Conservation (phyloP, 1,139 yeast genomes). For the Chernovozyma aurita region DNA sequence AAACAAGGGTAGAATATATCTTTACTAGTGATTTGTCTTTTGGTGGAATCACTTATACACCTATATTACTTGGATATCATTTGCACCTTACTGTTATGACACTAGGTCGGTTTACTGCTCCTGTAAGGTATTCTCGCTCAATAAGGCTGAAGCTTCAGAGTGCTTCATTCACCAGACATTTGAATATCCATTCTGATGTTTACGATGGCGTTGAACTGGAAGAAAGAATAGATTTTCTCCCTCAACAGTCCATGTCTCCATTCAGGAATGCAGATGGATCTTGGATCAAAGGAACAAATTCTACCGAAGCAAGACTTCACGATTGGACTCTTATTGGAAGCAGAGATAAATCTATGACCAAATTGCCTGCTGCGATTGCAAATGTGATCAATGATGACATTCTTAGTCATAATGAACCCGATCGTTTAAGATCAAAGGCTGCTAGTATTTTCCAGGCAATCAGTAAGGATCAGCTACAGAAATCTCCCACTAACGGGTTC, state of each 20-base stretch:
- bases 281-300: constrained; percentile 38
- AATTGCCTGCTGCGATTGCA: constrained; percentile 50
- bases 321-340: constrained; percentile 41
- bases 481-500: constrained; percentile 46
- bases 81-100: no score
- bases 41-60: no score
- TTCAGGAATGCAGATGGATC: constrained; percentile 37
- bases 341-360: constrained; percentile 39
- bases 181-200: background rate
- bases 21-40: no score
- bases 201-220: background rate
- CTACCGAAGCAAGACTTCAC: constrained; percentile 53
- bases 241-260: constrained; percentile 17
- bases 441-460: constrained; percentile 49
- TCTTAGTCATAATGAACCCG: constrained; percentile 50
- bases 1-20: no score
- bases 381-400: constrained; percentile 58
- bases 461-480: constrained; percentile 47
- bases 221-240: background rate
- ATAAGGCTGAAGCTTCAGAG: no score
- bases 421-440: constrained; percentile 50
- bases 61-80: no score
- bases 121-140: no score
- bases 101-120: no score
- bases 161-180: no score